Evolutionary conservation across 768 basidiomycete species (phyloP), one percentile per base, ranked within the genome.

Genomic region (Lactarius evosmus): DNA sequence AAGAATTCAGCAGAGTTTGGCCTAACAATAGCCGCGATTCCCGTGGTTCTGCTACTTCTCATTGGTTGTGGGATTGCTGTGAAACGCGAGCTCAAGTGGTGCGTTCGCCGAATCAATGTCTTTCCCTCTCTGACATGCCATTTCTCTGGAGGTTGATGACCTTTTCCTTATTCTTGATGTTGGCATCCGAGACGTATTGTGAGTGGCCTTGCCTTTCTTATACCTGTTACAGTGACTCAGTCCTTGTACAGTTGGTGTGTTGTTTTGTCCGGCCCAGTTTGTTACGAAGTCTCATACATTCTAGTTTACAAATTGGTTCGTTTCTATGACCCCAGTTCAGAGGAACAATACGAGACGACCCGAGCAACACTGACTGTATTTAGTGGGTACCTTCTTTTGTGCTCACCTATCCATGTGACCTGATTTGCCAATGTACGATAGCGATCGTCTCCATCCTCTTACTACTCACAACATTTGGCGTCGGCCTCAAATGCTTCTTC

Each of bases 301-400:
- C 25, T 62, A 92, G 88, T 93, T 56, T 94, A 88, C 74, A 94
- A 94, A 71, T 81, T 94, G n/a, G 83, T 87, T 64, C 85, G 92
- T 25, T 90, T 93, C 77, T 94, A 89, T 71, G 76, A 83, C 29
- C 89, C 90, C 4, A 65, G 70, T 4, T 85, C 88, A 7, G 67
- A 74, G 52, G 67, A 44, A 0, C 77, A 81, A 66, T 94, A 94
- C 70, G 69, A 74, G 27, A 85, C 89, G n/a, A 93, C 91, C 22
- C 81, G 91, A 58, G 86, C 84, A 57, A 90, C 92, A 8, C 77
- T 94, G 14, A 91, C 91, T 4, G 80, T 85, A 33, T 94, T 93
- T 78, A 90, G 92, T 94, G 70, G 55, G 83, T 78, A 17, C 36
- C 5, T n/a, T 25, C 22, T 32, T 54, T 66, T 46, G 63, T 55